These are phyloP conservation scores for Nannochloropsis gaditana DNA, from an alignment of 108 stramenopile species.

Conservation along the genomic window DNA sequence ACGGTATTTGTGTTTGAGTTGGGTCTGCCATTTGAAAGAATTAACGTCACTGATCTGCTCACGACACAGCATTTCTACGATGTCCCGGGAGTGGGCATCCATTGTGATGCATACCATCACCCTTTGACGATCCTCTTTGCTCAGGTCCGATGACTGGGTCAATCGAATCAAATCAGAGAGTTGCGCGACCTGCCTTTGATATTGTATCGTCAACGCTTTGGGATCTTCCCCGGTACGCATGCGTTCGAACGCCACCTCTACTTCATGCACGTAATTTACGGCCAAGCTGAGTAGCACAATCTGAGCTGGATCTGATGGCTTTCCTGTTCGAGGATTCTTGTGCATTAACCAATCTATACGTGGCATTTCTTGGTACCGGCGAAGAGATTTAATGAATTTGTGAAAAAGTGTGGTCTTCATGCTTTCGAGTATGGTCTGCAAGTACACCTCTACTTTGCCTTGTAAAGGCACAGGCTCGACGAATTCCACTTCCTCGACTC, in stretches of 20 bases:
- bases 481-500: slow-evolving; percentile 62
- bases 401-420: slow-evolving; percentile 58
- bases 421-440: slow-evolving; percentile 65
- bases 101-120: slow-evolving; percentile 75
- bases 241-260: slow-evolving; percentile 59
- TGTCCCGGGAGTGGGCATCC: slow-evolving; percentile 73
- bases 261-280: slow-evolving; percentile 63
- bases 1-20: slow-evolving; percentile 76
- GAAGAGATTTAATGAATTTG: slow-evolving; percentile 57
- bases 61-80: slow-evolving; percentile 66
- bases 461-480: slow-evolving; percentile 65
- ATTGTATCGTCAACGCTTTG: slow-evolving; percentile 57
- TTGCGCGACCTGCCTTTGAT: slow-evolving; percentile 60
- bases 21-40: slow-evolving; percentile 72
- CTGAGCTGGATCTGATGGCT: slow-evolving; percentile 66
- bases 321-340: slow-evolving; percentile 47
- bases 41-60: slow-evolving; percentile 52
- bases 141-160: slow-evolving; percentile 62
- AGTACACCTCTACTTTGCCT: slow-evolving; percentile 74
- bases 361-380: slow-evolving; percentile 57
- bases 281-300: slow-evolving; percentile 65
- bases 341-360: slow-evolving; percentile 65
- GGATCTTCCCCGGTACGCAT: slow-evolving; percentile 41
- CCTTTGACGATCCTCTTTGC: slow-evolving; percentile 63
- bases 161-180: slow-evolving; percentile 65